Evolutionary conservation across 352 stramenopile genomes (phyloP).

Genomic region (Lagenidium giganteum): DNA sequence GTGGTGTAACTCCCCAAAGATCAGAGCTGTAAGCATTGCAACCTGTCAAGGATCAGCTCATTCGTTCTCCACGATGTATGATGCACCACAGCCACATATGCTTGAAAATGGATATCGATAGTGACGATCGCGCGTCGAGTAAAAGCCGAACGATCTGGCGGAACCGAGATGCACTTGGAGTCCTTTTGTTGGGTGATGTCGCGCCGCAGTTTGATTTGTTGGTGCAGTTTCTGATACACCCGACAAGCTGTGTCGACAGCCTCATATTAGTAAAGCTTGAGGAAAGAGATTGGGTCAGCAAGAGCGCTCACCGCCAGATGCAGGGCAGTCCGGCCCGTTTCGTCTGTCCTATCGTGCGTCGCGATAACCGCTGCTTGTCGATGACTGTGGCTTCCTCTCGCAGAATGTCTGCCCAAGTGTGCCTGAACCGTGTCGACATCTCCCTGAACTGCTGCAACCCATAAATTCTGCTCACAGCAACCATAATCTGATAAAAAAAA

Average conservation of each 20-base stretch:
- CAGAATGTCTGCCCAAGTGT: not conserved
- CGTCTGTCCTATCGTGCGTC: conserved; percentile 23
- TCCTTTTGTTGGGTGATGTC: not conserved
- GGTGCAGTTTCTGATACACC: too few species aligned
- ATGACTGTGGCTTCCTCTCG: not conserved
- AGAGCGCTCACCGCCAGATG: conserved; percentile 34
- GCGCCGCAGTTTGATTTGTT: too few species aligned
- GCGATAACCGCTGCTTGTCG: not conserved
- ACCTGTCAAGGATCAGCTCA: too few species aligned
- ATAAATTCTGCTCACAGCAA: conserved; percentile 13
- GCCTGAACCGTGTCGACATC: not conserved
- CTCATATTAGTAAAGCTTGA: not conserved
- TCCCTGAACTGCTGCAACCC: not conserved
- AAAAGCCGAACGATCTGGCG: conserved; percentile 29
- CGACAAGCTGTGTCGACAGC: too few species aligned
- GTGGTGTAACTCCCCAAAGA: conserved; percentile 53
- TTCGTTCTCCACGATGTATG: too few species aligned
- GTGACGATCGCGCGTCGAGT: conserved; percentile 21
- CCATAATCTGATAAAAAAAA: too few species aligned
- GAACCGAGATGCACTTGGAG: conserved; percentile 23
- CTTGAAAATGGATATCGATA: conserved; percentile 19
- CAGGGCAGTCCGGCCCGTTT: conserved; percentile 31
- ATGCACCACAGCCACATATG: too few species aligned
- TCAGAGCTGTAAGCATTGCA: too few species aligned
- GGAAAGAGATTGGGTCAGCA: not conserved